Evolutionary conservation across 2,329 filamentous ascomycete genomes (phyloP), one percentile per base, ranked within the genome.

Genomic region (Calonectria leucothoes): DNA sequence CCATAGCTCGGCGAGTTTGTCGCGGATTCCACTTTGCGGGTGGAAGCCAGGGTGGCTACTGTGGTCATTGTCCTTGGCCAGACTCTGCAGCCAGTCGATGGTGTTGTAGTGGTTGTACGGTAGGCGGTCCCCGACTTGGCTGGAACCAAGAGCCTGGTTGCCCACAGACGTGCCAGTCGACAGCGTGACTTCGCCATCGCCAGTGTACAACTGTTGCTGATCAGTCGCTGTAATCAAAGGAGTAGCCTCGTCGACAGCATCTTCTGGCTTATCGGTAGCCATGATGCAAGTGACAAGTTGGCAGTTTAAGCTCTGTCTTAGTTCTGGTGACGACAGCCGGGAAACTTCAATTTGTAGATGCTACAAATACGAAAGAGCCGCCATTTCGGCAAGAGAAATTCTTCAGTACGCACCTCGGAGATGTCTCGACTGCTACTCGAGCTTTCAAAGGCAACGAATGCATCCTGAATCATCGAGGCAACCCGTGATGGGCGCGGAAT

Each of bases 21-120:
- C 63, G 3, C 72, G 72, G 15, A 74, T 70, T 0, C 48, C 48
- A 27, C 72, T 35, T 4, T 59, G 74, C 0, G 37, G 12, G 6
- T 31, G 57, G 3, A 25, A 14, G 35, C 8, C 2, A 27, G 48
- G 51, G 15, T 61, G 11, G 27, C 15, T 2, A 4, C n/a, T 23
- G 1, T 20, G 48, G 8, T 51, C 35, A 15, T 45, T 48, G 20
- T 73, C 64, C 11, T 73, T 65, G 1, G 91, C 88, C 70, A 92
- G 81, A 76, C 91, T 89, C 80, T 91, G 90, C 12, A 92, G 84
- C 90, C 90, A 92, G 81, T 92, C 90, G 71, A 92, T 91, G 1
- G 90, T 91, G 10, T 88, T 89, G 76, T 92, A 92, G 75, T 91
- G 88, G 77, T 91, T 91, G 78, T 92, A 92, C 0, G 66, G 66